Percentiles rank a stretch among this genome's conserved stretches.
Evolutionary conservation across 495 filamentous ascomycete species (phyloP).

Genomic region (Thermothielavioides terrestris): DNA sequence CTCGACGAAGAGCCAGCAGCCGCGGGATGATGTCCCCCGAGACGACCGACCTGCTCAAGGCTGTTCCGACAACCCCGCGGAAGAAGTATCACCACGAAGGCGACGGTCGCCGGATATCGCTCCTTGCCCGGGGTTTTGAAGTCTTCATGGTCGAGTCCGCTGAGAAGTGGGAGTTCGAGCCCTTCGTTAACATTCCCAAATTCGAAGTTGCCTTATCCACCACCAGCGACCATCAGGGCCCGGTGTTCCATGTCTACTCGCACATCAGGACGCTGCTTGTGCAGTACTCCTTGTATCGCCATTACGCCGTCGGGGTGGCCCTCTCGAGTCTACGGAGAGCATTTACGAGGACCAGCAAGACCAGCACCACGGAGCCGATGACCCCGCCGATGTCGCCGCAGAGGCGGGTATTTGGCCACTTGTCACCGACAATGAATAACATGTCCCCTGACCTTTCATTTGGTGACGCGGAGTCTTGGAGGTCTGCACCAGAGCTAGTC

Average conservation of each 20-base stretch:
- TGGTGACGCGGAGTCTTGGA: constrained; percentile 25
- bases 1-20: constrained; percentile 50
- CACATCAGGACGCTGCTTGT: constrained; percentile 67
- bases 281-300: constrained; percentile 89
- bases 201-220: constrained; percentile 84
- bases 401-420: constrained; percentile 28
- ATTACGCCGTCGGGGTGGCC: constrained; percentile 84
- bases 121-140: constrained; percentile 77
- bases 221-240: constrained; percentile 73
- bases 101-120: constrained; percentile 72
- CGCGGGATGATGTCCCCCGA: constrained; percentile 50
- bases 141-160: constrained; percentile 80
- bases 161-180: constrained; percentile 74
- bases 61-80: constrained; percentile 52
- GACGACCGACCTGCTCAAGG: constrained; percentile 46
- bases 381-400: constrained; percentile 17
- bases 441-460: constrained; percentile 20
- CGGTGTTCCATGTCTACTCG: constrained; percentile 78
- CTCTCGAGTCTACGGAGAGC: constrained; percentile 64
- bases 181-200: constrained; percentile 76
- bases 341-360: constrained; percentile 46
- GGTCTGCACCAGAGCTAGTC: constrained; percentile 51
- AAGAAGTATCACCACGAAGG: constrained; percentile 51
- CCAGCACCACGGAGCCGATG: constrained; percentile 16
- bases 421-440: constrained; percentile 23